Evolutionary conservation across 805 yeast species (phyloP).

Genomic region (Martiniozyma abietophila): DNA sequence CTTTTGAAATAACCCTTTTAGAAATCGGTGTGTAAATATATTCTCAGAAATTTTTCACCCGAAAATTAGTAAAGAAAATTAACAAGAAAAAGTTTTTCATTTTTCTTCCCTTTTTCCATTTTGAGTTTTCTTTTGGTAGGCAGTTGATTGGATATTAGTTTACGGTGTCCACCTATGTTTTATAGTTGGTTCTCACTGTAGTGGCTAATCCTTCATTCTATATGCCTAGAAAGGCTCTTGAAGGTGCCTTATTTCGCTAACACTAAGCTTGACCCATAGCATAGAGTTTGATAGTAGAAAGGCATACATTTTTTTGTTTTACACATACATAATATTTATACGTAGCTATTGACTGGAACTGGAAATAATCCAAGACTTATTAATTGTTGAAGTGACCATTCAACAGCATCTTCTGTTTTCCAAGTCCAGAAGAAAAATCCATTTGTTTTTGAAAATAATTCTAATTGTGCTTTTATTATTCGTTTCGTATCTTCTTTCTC

Average conservation of each 20-base stretch:
- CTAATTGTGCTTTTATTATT: constrained; percentile 53
- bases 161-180: too few species aligned
- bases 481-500: constrained; percentile 39
- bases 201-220: constrained; percentile 5
- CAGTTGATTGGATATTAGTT: too few species aligned
- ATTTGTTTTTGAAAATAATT: constrained; percentile 34
- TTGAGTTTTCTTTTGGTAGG: too few species aligned
- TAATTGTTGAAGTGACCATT: constrained; percentile 55
- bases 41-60: too few species aligned
- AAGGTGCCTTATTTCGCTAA: constrained; percentile 31
- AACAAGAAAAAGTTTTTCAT: too few species aligned
- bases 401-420: constrained; percentile 56
- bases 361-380: constrained; percentile 48
- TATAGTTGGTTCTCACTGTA: too few species aligned
- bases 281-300: constrained; percentile 32
- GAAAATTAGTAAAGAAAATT: too few species aligned
- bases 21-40: too few species aligned
- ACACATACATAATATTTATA: constrained; percentile 38
- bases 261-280: constrained; percentile 26
- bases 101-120: too few species aligned
- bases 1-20: too few species aligned
- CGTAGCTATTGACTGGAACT: constrained; percentile 58
- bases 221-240: constrained; percentile 15
- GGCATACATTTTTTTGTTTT: constrained; percentile 21
- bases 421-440: constrained; percentile 71